Percentiles rank a stretch among this genome's conserved stretches.
phyloP scores from a whole-genome alignment of 192 early-diverging fungal species.

The Phycomyces nitens region DNA sequence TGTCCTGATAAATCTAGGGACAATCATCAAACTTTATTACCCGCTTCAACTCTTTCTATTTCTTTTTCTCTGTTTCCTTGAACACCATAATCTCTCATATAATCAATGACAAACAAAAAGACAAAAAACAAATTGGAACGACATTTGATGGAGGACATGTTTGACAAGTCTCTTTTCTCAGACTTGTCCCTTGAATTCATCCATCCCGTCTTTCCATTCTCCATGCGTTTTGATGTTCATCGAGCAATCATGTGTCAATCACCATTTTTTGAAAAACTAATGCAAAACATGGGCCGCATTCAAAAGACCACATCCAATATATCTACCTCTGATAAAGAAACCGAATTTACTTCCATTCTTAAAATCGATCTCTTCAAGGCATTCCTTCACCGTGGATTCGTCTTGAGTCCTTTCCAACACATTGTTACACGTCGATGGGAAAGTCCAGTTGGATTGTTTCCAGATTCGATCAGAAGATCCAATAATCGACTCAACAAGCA shows the following conservation, averaged over 20 bases:
- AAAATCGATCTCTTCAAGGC: constrained; percentile 30
- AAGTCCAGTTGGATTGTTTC: background rate
- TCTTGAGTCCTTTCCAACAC: constrained; percentile 23
- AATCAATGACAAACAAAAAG: constrained; percentile 1
- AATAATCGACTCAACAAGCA: background rate
- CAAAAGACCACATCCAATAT: background rate
- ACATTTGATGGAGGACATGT: constrained; percentile 23
- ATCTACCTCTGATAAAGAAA: background rate
- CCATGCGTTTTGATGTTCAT: constrained; percentile 31
- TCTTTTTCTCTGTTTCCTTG: too few relatives aligned
- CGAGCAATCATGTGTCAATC: constrained; percentile 27
- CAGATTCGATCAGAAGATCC: background rate
- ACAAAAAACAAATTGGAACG: background rate
- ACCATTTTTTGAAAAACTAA: constrained; percentile 18
- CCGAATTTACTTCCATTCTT: background rate
- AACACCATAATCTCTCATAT: too few relatives aligned
- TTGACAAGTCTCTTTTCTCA: constrained; percentile 29
- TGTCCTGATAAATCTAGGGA: too few relatives aligned
- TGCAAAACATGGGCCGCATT: constrained; percentile 13
- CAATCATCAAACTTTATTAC: too few relatives aligned
- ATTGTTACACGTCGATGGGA: constrained; percentile 25
- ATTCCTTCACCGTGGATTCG: constrained; percentile 20
- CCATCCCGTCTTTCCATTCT: constrained; percentile 27
- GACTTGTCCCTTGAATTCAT: constrained; percentile 28
- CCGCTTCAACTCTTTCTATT: too few relatives aligned